These are phyloP conservation scores for Sclerotinia minor DNA, from an alignment of 2,329 filamentous ascomycete genomes.

Conservation along the genomic window DNA sequence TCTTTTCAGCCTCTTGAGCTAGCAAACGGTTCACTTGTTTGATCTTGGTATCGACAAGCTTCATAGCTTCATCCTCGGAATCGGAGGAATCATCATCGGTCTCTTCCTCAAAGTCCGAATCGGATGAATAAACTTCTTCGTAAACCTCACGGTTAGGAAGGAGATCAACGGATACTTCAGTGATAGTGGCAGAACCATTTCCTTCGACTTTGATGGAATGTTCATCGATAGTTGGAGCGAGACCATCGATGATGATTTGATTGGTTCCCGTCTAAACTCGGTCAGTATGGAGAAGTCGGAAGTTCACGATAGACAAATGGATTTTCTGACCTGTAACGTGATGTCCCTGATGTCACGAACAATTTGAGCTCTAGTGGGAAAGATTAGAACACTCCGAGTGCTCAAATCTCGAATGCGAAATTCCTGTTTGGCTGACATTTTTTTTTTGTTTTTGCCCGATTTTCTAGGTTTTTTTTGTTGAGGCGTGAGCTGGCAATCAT, in stretches of 20 bases:
- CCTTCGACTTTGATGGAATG: slow-evolving; percentile 62
- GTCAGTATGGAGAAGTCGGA: background rate
- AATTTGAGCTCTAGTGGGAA: slow-evolving; percentile 60
- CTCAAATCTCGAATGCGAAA: slow-evolving; percentile 57
- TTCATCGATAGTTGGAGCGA: slow-evolving; percentile 55
- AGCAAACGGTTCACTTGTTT: slow-evolving; percentile 32
- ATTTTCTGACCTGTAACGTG: slow-evolving; percentile 41
- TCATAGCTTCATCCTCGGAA: slow-evolving; percentile 37
- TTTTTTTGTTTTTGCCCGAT: background rate
- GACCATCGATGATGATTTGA: slow-evolving; percentile 56
- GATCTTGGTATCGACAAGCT: slow-evolving; percentile 32
- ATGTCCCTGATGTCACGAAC: slow-evolving; percentile 60
- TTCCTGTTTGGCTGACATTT: slow-evolving; percentile 43
- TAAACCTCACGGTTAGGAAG: slow-evolving; percentile 53
- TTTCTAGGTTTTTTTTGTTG: background rate
- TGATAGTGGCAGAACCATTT: slow-evolving; percentile 57
- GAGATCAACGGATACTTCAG: slow-evolving; percentile 61
- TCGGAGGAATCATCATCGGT: slow-evolving; percentile 39
- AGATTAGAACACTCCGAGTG: slow-evolving; percentile 64
- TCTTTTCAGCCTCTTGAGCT: slow-evolving; percentile 39
- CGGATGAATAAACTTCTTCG: slow-evolving; percentile 43
- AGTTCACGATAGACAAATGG: background rate
- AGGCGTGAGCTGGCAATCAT: slow-evolving; percentile 7
- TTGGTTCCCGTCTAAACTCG: slow-evolving; percentile 50
- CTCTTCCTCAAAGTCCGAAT: slow-evolving; percentile 41